Conservation (phyloP, 78 protist species). For the Creolimax fragrantissima region DNA sequence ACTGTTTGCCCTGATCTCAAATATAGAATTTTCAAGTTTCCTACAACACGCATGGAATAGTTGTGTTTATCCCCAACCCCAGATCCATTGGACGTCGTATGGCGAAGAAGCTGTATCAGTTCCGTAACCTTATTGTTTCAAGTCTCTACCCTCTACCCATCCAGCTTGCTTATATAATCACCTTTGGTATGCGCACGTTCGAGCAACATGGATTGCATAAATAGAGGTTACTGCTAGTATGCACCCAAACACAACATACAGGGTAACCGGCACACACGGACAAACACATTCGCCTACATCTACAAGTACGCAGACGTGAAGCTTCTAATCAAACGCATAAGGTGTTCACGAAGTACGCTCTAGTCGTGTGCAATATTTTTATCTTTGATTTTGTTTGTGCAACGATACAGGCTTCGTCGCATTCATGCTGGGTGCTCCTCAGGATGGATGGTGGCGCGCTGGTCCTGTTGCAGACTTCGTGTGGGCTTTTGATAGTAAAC, state of each 20-base stretch:
- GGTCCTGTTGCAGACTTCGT: not conserved
- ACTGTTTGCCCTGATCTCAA: no score
- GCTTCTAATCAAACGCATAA: no score
- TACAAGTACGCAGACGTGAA: no score
- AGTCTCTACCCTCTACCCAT: not conserved
- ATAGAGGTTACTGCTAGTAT: not conserved
- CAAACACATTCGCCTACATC: not conserved
- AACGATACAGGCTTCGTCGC: not conserved
- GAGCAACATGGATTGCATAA: not conserved
- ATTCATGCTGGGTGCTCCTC: not conserved
- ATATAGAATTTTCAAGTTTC: not conserved
- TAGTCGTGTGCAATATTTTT: no score
- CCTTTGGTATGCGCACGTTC: not conserved
- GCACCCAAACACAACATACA: not conserved
- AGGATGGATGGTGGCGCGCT: not conserved
- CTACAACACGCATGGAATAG: not conserved
- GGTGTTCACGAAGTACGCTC: no score
- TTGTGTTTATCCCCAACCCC: not conserved
- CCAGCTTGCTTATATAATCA: not conserved
- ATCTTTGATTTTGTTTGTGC: no score
- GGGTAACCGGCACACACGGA: not conserved
- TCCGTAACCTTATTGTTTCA: not conserved
- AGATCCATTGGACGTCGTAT: not conserved
- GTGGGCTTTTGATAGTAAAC: not conserved
- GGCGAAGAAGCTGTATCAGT: not conserved